Evolutionary conservation across 1,284 basidiomycete species (phyloP).

Genomic region (Veloporphyrellus conicus): DNA sequence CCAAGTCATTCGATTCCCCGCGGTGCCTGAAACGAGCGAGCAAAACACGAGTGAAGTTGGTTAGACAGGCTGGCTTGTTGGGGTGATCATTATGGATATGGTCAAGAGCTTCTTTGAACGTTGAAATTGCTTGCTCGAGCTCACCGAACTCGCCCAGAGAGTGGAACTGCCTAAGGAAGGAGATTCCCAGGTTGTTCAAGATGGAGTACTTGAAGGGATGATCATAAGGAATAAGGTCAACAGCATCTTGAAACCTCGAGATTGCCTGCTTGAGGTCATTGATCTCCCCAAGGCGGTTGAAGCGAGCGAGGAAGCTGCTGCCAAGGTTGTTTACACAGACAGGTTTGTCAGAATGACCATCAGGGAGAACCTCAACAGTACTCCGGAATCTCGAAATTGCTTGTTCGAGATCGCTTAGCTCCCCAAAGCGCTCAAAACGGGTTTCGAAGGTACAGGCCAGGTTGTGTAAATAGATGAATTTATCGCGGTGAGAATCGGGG

Average conservation of each 20-base stretch:
- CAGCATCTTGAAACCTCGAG: background rate
- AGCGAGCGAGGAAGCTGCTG: background rate
- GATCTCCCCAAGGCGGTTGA: background rate
- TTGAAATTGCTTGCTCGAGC: background rate
- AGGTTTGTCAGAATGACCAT: background rate
- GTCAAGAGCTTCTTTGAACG: background rate
- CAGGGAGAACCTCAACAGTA: background rate
- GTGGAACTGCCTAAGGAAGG: background rate
- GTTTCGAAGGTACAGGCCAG: too few species aligned
- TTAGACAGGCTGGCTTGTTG: background rate
- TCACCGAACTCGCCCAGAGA: background rate
- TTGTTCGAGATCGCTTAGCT: background rate
- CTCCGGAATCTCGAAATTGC: background rate
- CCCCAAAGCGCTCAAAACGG: too few species aligned
- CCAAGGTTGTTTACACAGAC: background rate
- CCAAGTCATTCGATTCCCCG: background rate
- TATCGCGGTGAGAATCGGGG: too few species aligned
- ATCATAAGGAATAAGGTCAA: background rate
- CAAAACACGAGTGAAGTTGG: background rate
- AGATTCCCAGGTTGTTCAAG: background rate
- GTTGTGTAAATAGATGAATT: too few species aligned
- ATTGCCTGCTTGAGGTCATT: background rate
- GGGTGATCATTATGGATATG: background rate
- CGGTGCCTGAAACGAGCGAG: background rate
- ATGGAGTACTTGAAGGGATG: background rate